Conservation (phyloP, 1,284 basidiomycete genomes). For the Ceratobasidium sp. region DNA sequence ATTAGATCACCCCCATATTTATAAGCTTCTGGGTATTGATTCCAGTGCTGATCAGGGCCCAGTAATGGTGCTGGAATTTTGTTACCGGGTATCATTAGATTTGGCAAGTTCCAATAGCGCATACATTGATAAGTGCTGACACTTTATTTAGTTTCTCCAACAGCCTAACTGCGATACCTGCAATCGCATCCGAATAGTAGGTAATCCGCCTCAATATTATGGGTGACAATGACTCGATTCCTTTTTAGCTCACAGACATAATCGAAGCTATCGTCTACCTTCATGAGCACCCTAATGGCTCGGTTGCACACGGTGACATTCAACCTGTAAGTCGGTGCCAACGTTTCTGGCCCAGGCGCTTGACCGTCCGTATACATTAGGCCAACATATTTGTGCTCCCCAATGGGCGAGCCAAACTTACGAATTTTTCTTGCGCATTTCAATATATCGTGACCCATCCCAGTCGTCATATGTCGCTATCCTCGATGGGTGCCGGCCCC, state of each 20-base stretch:
- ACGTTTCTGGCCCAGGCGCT: too few relatives aligned
- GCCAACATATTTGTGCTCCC: background rate
- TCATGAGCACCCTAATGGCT: slow-evolving; percentile 30
- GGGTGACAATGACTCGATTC: too few relatives aligned
- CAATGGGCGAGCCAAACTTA: slow-evolving; percentile 3
- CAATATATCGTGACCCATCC: background rate
- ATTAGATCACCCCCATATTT: slow-evolving; percentile 29
- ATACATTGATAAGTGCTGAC: background rate
- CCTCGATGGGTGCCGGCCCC: background rate
- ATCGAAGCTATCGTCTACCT: slow-evolving; percentile 9
- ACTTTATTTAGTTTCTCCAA: background rate
- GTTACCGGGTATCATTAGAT: background rate
- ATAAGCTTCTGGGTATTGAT: slow-evolving; percentile 29
- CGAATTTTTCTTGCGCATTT: slow-evolving; percentile 20
- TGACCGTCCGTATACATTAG: too few relatives aligned
- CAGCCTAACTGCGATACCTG: too few relatives aligned
- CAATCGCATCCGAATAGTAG: too few relatives aligned
- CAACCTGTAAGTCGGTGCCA: background rate
- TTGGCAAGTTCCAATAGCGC: slow-evolving; percentile 2
- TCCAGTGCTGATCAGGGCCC: slow-evolving; percentile 4
- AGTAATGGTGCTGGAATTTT: slow-evolving; percentile 20
- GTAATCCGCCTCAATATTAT: too few relatives aligned
- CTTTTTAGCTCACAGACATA: slow-evolving; percentile 26
- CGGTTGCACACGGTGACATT: slow-evolving; percentile 18
- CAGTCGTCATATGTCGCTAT: background rate